phyloP scores from a whole-genome alignment of 495 filamentous ascomycete genomes.

The Neurospora sp. region DNA sequence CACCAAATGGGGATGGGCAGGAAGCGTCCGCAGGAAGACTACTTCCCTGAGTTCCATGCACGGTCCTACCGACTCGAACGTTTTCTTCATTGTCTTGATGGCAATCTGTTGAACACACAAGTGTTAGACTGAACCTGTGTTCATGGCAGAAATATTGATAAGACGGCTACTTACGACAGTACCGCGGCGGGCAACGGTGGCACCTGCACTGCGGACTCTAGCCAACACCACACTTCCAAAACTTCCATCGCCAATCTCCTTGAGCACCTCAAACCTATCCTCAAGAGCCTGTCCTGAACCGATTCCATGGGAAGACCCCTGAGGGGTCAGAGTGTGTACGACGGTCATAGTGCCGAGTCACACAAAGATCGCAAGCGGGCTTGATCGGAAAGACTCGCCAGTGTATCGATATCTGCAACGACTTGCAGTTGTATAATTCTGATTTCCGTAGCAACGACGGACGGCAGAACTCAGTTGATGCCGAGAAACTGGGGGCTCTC shows the following conservation, averaged over 20 bases:
- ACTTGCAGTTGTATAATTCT: neutral
- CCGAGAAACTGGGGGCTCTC: conserved; percentile 16
- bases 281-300: conserved; percentile 45
- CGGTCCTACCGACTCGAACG: conserved; percentile 80
- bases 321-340: conserved; percentile 52
- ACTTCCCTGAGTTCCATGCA: conserved; percentile 93
- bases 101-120: conserved; percentile 55
- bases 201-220: conserved; percentile 79
- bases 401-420: neutral
- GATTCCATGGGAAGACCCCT: conserved; percentile 39
- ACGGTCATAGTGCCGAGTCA: conserved; percentile 50
- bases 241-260: conserved; percentile 97
- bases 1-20: conserved; percentile 81
- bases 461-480: conserved; percentile 1
- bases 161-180: conserved; percentile 63
- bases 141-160: neutral
- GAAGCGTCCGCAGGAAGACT: conserved; percentile 85
- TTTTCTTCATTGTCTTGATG: conserved; percentile 99
- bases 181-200: conserved; percentile 78
- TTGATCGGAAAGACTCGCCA: neutral
- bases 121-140: neutral
- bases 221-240: conserved; percentile 94
- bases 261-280: conserved; percentile 92
- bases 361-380: neutral
- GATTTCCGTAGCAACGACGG: conserved; percentile 6